These are phyloP conservation scores for Brassica juncea DNA, from an alignment of 345 rosid genomes.

Conservation along the genomic window DNA sequence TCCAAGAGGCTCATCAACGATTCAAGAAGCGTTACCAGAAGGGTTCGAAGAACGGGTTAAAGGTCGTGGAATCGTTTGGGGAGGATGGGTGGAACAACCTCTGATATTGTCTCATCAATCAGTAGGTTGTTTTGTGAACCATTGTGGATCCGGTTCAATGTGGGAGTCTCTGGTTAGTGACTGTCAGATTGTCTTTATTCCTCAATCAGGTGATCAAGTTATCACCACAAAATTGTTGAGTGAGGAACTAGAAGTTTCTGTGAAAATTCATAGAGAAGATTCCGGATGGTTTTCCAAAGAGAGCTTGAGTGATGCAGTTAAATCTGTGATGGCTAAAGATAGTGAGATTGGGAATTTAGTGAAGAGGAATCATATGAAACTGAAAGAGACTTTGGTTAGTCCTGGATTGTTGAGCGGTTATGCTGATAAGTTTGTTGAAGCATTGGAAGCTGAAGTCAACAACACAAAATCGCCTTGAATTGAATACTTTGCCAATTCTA, in stretches of 20 bases:
- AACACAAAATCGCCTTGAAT: constrained; percentile 5
- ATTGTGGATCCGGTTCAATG: background rate
- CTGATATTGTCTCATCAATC: background rate
- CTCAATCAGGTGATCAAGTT: background rate
- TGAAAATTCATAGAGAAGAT: background rate
- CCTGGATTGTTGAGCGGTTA: background rate
- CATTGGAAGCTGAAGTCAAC: constrained; percentile 24
- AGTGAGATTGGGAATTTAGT: background rate
- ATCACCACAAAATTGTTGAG: background rate
- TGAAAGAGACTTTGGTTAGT: constrained; percentile 20
- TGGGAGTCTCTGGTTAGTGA: background rate
- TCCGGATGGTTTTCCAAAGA: background rate
- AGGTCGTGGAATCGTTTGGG: background rate
- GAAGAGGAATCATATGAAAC: constrained; percentile 31
- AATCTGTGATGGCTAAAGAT: constrained; percentile 33
- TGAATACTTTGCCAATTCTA: background rate
- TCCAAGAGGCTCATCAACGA: background rate
- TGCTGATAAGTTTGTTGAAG: constrained; percentile 4
- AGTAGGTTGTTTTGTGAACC: background rate
- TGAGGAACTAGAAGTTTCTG: background rate
- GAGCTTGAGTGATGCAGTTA: constrained; percentile 23
- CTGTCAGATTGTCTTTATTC: background rate
- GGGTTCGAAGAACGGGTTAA: background rate
- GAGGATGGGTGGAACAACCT: background rate
- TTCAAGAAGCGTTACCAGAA: background rate